Base-by-base conservation (phyloP, 106 monocot genomes). In the Allium cepa region DNA sequence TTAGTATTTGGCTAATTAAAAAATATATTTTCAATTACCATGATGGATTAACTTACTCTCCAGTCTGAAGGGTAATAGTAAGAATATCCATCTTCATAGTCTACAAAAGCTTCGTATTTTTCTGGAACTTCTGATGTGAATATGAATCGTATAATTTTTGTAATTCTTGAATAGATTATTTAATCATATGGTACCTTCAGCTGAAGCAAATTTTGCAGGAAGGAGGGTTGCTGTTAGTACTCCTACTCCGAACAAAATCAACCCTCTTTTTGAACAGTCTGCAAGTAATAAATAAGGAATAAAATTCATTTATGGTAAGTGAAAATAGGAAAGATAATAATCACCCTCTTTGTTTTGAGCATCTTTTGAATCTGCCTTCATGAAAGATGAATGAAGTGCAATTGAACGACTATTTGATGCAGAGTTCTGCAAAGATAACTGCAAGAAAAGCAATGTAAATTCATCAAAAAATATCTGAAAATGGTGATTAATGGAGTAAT, bases 31-130 rank as follows among this genome's bases (percentile, higher is more conserved):
- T 36, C 4, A 1, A 3, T 36, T 36, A 36, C 5, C 36, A 5
- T 36, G 36, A 5, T 4, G 3, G 36, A 5, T 36, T 36, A 62
- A 67, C 84, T 18, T 79, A 95, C 94, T 60, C 94, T 82, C 95
- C 95, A 95, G 73, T 95, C 91, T 4, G 88, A 79, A 26, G 95
- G 95, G 64, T 95, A 95, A 47, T 73, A 78, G 59, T 95, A 95
- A 8, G 85, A 73, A 75, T 95, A 95, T 59, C 95, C 95, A 80
- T 95, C 95, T 18, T 51, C 72, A 36, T 18, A 49, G 76, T 95
- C 95, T 50, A 95, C 85, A 78, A 91, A 95, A 69, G 85, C 79
- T 72, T 63, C 63, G 72, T 81, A 95, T 13, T 76, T 85, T 4
- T 91, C 60, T 45, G 88, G 88, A 61, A 82, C 81, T 69, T 83